Evolutionary conservation across 768 basidiomycete species (phyloP).

Genomic region (Termitomyces sp.): DNA sequence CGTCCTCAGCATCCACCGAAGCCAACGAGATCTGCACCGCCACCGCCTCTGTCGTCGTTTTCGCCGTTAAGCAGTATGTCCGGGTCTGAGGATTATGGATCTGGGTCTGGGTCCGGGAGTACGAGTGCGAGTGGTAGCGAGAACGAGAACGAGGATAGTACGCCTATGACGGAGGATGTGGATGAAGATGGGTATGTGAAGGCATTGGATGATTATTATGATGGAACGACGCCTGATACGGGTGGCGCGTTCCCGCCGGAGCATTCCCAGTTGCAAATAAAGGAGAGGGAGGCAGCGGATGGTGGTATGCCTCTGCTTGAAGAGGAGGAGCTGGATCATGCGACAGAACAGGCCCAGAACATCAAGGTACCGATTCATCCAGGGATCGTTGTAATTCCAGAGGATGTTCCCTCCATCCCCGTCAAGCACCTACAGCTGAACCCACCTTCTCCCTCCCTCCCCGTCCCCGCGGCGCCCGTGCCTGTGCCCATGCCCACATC

Average conservation of each 20-base stretch:
- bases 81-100: constrained; percentile 16
- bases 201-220: neutral
- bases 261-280: constrained; percentile 15
- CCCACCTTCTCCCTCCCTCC: neutral
- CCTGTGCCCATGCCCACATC: neutral
- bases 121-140: constrained; percentile 1
- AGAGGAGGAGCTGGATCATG: constrained; percentile 12
- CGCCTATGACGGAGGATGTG: neutral
- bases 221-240: neutral
- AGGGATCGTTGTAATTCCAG: neutral
- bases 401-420: neutral
- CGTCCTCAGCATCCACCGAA: neutral
- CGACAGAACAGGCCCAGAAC: neutral
- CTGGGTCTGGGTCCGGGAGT: constrained; percentile 3
- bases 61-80: constrained; percentile 49
- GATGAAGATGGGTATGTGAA: neutral
- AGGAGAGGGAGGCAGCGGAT: constrained; percentile 15
- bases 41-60: constrained; percentile 22
- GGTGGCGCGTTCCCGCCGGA: neutral
- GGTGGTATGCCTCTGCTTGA: neutral
- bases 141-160: neutral
- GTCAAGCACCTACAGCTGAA: neutral
- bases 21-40: neutral
- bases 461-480: constrained; percentile 7
- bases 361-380: neutral